phyloP scores from a whole-genome alignment of 805 yeast species.

The Ogataea salicorniae region DNA sequence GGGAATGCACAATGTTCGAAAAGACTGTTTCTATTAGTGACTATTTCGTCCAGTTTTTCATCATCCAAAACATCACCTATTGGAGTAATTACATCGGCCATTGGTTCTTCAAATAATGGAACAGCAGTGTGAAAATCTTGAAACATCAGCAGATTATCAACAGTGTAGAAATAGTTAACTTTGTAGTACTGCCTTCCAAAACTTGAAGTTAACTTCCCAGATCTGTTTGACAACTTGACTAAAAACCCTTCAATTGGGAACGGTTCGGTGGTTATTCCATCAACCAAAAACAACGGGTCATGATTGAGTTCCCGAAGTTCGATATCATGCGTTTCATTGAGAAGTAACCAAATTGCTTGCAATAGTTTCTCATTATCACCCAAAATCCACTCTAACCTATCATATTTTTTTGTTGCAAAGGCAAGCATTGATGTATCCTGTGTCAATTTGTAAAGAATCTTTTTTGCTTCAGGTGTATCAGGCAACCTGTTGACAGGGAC shows the following conservation, averaged over 20 bases:
- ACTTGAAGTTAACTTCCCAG: constrained; percentile 33
- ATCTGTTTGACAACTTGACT: constrained; percentile 46
- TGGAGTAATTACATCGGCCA: constrained; percentile 28
- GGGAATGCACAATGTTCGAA: constrained; percentile 53
- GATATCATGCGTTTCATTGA: constrained; percentile 43
- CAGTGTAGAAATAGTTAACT: constrained; percentile 59
- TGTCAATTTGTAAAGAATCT: constrained; percentile 16
- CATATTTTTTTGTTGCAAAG: constrained; percentile 61
- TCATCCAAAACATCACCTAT: constrained; percentile 29
- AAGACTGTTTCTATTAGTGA: constrained; percentile 29
- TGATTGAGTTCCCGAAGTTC: constrained; percentile 51
- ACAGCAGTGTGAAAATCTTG: constrained; percentile 48
- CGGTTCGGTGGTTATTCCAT: constrained; percentile 48
- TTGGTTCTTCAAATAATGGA: constrained; percentile 47
- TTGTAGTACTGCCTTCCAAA: constrained; percentile 40
- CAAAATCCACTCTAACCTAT: constrained; percentile 66
- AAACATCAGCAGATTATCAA: constrained; percentile 56
- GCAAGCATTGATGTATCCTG: constrained; percentile 26
- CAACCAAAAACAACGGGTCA: constrained; percentile 31
- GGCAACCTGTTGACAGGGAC: constrained; percentile 2
- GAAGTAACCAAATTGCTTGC: constrained; percentile 39
- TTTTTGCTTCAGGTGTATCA: constrained; percentile 1
- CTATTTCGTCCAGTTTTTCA: constrained; percentile 16
- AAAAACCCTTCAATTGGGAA: constrained; percentile 79
- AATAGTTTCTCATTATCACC: constrained; percentile 40